Evolutionary conservation across 176 grass and related monocot species (phyloP), one percentile per base, ranked within the genome.

Genomic region (Cocos nucifera): DNA sequence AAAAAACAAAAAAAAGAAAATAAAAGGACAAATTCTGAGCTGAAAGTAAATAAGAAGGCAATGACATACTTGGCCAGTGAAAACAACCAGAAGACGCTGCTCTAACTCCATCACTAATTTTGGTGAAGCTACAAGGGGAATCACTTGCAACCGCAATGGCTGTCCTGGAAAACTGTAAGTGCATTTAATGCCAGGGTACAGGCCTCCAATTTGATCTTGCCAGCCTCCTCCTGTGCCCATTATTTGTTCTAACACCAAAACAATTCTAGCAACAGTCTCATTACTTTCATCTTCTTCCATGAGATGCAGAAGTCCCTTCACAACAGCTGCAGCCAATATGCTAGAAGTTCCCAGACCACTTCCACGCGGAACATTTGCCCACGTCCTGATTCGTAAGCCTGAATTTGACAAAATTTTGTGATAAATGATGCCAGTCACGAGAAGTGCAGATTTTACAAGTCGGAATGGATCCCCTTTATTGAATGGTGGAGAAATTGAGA

Each of bases 201-300:
- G 55, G 35, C 80, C 92, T 24, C 92, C 92, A 50, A 97, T 87
- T 65, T 97, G 92, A 71, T 97, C 92, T 61, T 97, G 92, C 92
- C 92, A 97, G 7, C 92, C 92, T 48, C 92, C 92, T 18, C 92
- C 87, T 2, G 92, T 91, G 19, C 92, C 92, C 92, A 97, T 97
- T 77, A 91, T 75, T 71, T 97, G 87, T 20, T 91, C 92, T 57
- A 85, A 64, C 39, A 90, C 78, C 64, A 97, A 72, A 66, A 96
- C 87, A 65, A 79, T 80, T 65, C 84, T 85, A 39, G 81, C 87
- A 59, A 97, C 81, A 76, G 71, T 88, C 24, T 82, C 92, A 25
- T 91, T 72, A 14, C 73, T 73, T 65, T 56, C 69, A 48, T 91
- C 81, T 4, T 69, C 83, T 67, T 82, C 87, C 73, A 82, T 85